These are phyloP conservation scores for Myxozyma vanderwaltii DNA, from an alignment of 805 yeast genomes.

Conservation along the genomic window DNA sequence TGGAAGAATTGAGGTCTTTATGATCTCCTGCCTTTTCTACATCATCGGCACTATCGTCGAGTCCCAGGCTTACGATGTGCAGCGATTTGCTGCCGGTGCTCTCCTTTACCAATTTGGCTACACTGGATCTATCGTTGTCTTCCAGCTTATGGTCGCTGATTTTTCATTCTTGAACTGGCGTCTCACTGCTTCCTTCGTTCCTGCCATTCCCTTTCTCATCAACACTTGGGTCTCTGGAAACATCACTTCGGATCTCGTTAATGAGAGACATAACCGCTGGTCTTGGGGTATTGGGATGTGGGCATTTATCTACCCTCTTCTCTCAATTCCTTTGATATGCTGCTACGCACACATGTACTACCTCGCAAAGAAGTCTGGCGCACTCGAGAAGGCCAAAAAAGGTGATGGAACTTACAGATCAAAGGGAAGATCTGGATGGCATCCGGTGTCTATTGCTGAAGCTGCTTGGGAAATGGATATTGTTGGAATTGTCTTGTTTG, in stretches of 20 bases:
- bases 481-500: slow-evolving; percentile 59
- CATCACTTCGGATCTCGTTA: slow-evolving; percentile 42
- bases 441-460: slow-evolving; percentile 13
- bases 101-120: slow-evolving; percentile 60
- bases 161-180: slow-evolving; percentile 72
- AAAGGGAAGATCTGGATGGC: slow-evolving; percentile 30
- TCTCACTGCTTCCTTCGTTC: slow-evolving; percentile 62
- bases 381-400: slow-evolving; percentile 45
- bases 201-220: slow-evolving; percentile 71
- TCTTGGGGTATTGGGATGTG: slow-evolving; percentile 80
- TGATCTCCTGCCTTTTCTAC: slow-evolving; percentile 56
- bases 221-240: slow-evolving; percentile 78
- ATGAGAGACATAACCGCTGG: slow-evolving; percentile 46
- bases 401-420: slow-evolving; percentile 40
- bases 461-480: slow-evolving; percentile 66
- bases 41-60: slow-evolving; percentile 65
- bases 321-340: slow-evolving; percentile 59
- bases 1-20: slow-evolving; percentile 59
- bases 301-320: slow-evolving; percentile 73
- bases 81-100: slow-evolving; percentile 65
- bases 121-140: slow-evolving; percentile 60
- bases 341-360: slow-evolving; percentile 60
- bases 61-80: slow-evolving; percentile 60
- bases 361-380: slow-evolving; percentile 56
- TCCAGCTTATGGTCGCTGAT: slow-evolving; percentile 65